phyloP scores from a whole-genome alignment of 148 eudicot species.

The Amaranthus palmeri region DNA sequence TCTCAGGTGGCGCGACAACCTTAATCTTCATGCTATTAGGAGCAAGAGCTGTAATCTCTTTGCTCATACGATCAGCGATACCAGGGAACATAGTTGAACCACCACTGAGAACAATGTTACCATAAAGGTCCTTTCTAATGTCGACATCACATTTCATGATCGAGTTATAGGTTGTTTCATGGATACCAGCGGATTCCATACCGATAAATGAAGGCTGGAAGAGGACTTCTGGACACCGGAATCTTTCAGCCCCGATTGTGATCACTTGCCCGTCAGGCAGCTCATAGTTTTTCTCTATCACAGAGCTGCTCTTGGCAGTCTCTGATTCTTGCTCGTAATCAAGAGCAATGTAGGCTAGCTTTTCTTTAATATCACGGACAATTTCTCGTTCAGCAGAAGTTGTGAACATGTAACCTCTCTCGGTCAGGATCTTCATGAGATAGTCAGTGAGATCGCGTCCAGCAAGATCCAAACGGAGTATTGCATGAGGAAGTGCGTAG shows the following conservation, averaged over 20 bases:
- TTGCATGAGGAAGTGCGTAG: constrained; percentile 33
- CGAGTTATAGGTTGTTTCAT: constrained; percentile 32
- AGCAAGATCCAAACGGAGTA: constrained; percentile 31
- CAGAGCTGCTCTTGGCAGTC: constrained; percentile 30
- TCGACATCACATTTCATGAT: constrained; percentile 32
- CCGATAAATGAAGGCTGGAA: constrained; percentile 30
- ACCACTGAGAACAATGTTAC: constrained; percentile 36
- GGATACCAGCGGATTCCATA: constrained; percentile 26
- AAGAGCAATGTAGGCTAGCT: constrained; percentile 31
- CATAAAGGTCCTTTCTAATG: constrained; percentile 28
- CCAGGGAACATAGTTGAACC: constrained; percentile 37
- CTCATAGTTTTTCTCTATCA: constrained; percentile 29
- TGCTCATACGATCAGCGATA: constrained; percentile 37
- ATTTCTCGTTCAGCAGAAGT: constrained; percentile 35
- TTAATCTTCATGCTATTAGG: constrained; percentile 35
- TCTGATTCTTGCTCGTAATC: constrained; percentile 33
- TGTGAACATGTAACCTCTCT: constrained; percentile 37
- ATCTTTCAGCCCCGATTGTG: constrained; percentile 29
- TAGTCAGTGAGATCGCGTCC: constrained; percentile 35
- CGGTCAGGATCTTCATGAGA: constrained; percentile 31
- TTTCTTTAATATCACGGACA: constrained; percentile 33
- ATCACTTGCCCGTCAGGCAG: constrained; percentile 34
- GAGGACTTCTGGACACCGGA: constrained; percentile 35
- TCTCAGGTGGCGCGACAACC: constrained; percentile 35
- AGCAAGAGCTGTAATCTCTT: constrained; percentile 33